Evolutionary conservation across 2,329 filamentous ascomycete species (phyloP).

Genomic region (Fusarium cicatricum): DNA sequence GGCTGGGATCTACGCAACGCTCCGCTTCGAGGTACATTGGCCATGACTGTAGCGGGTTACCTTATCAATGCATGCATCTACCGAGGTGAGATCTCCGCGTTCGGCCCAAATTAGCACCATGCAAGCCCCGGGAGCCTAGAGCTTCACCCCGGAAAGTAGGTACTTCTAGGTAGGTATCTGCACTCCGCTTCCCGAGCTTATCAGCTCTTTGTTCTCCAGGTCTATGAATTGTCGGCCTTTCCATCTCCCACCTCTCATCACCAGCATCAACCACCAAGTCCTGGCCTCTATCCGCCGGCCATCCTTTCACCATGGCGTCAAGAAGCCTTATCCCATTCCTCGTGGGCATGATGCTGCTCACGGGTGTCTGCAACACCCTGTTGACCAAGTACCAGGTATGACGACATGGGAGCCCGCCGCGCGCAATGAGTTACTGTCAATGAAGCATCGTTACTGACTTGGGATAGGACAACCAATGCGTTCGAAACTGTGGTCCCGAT

Average conservation of each 20-base stretch:
- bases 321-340: constrained; percentile 81
- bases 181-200: constrained; percentile 27
- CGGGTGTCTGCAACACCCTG: constrained; percentile 95
- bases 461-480: constrained; percentile 90
- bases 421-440: neutral
- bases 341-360: constrained; percentile 95
- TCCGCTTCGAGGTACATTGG: constrained; percentile 18
- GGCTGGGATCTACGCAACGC: constrained; percentile 16
- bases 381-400: constrained; percentile 93
- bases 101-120: constrained; percentile 11
- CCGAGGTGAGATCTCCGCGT: constrained; percentile 14
- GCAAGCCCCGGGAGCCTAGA: neutral
- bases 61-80: constrained; percentile 13
- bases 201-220: constrained; percentile 33
- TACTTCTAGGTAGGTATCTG: constrained; percentile 11
- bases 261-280: constrained; percentile 13
- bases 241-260: constrained; percentile 8
- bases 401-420: constrained; percentile 20
- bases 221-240: constrained; percentile 10
- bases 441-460: constrained; percentile 8
- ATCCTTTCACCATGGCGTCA: constrained; percentile 67
- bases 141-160: neutral
- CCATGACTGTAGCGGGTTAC: neutral
- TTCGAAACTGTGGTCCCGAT: constrained; percentile 79
- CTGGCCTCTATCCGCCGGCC: constrained; percentile 2